These are phyloP conservation scores for Pseudognaphalium luteoalbum DNA, from an alignment of 129 eudicot species.

Conservation along the genomic window DNA sequence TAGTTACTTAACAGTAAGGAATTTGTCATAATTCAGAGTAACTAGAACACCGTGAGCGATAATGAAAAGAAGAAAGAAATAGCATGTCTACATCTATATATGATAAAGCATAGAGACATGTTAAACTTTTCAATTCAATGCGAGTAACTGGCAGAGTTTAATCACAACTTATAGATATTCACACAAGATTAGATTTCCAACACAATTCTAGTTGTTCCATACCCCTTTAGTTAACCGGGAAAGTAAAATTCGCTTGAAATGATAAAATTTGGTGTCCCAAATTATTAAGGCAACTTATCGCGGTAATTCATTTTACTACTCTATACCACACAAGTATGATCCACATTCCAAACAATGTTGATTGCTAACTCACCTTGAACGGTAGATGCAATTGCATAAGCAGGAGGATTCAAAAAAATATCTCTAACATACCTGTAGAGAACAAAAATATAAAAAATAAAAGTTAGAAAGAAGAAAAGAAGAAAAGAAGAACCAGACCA, in stretches of 20 bases:
- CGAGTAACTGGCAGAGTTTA: background rate
- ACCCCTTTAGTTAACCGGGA: background rate
- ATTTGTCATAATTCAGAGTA: slow-evolving; percentile 19
- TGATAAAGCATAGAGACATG: no score
- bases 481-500: no score
- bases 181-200: no score
- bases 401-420: slow-evolving; percentile 95
- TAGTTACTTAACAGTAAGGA: background rate
- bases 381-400: slow-evolving; percentile 69
- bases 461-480: background rate
- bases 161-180: background rate
- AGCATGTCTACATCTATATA: no score
- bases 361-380: slow-evolving; percentile 67
- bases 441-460: background rate
- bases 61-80: no score
- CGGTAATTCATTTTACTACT: no score
- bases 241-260: background rate
- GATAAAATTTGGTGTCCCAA: no score
- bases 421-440: slow-evolving; percentile 77
- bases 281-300: no score
- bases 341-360: background rate
- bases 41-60: background rate
- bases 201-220: no score
- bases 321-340: no score
- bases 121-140: background rate